A percentile compares a stretch with the other conserved stretches of the same genome.
These are phyloP conservation scores for Phytophthora constricta DNA, from an alignment of 352 stramenopile genomes.

Conservation along the genomic window DNA sequence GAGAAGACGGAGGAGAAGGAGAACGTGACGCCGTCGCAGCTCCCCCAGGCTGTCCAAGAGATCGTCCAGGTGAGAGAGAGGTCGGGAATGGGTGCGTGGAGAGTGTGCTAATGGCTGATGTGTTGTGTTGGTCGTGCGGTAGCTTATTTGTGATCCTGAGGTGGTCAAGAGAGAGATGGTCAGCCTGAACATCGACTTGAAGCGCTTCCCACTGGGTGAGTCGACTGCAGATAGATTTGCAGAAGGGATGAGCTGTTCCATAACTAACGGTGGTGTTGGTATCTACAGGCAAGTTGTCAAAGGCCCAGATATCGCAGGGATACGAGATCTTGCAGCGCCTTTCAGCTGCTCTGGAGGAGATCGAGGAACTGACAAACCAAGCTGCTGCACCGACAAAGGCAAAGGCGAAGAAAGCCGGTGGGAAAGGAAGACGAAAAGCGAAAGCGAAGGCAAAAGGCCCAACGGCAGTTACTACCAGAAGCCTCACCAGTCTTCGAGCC, in stretches of 20 bases:
- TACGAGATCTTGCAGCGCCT: constrained; percentile 64
- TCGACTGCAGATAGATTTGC: too few species aligned
- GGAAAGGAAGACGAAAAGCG: constrained; percentile 29
- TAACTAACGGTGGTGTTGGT: neutral
- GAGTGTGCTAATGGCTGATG: too few species aligned
- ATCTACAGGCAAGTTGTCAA: constrained; percentile 51
- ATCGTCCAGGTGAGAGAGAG: constrained; percentile 39
- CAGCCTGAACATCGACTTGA: constrained; percentile 57
- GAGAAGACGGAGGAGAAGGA: constrained; percentile 39
- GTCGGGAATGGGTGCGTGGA: too few species aligned
- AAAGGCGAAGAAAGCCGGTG: constrained; percentile 23
- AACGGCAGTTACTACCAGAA: constrained; percentile 21
- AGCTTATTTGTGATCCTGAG: constrained; percentile 64
- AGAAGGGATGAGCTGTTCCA: too few species aligned
- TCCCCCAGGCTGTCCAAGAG: constrained; percentile 44
- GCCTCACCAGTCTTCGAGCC: constrained; percentile 29
- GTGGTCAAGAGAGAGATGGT: constrained; percentile 55
- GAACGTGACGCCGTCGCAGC: constrained; percentile 29
- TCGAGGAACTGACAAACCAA: constrained; percentile 37
- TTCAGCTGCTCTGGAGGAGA: constrained; percentile 47
- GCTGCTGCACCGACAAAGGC: constrained; percentile 12
- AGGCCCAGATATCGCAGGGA: constrained; percentile 66
- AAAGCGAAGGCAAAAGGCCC: constrained; percentile 35
- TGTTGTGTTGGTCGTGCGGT: constrained; percentile 1
- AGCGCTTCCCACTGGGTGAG: constrained; percentile 57